A percentile compares a stretch with the other conserved stretches of the same genome.
phyloP scores from a whole-genome alignment of 2,329 filamentous ascomycete genomes.

The Fusarium ramigenum region DNA sequence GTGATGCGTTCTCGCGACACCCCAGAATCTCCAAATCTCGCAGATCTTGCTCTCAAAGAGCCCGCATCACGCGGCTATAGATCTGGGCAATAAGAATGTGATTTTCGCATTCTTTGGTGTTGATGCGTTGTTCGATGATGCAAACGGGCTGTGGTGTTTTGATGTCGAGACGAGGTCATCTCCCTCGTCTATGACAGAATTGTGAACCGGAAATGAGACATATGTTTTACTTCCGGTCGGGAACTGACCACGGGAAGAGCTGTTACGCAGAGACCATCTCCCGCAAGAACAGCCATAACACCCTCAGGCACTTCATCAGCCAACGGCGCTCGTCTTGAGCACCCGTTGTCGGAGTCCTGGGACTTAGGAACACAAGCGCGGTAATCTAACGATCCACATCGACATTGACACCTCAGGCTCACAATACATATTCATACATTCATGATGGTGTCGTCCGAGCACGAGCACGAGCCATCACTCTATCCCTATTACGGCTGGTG shows the following conservation, averaged over 20 bases:
- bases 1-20: constrained; percentile 9
- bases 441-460: not conserved
- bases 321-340: constrained; percentile 11
- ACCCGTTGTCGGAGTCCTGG: constrained; percentile 7
- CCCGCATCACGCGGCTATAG: constrained; percentile 18
- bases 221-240: not conserved
- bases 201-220: constrained; percentile 1
- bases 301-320: not conserved
- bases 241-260: not conserved
- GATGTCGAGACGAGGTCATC: constrained; percentile 6
- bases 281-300: not conserved
- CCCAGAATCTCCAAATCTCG: constrained; percentile 26
- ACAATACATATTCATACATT: not conserved
- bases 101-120: not conserved
- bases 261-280: not conserved
- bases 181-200: constrained; percentile 7
- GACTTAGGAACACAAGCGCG: not conserved
- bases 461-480: not conserved
- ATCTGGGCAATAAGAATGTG: not conserved
- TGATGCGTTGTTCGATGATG: constrained; percentile 10
- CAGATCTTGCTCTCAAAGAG: constrained; percentile 3
- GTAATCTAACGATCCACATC: not conserved
- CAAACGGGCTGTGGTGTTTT: not conserved
- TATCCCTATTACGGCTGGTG: constrained; percentile 9
- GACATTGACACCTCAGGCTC: constrained; percentile 11